Base-by-base conservation (phyloP, 202 grass and related monocot species). In the Zoysia matrella region DNA sequence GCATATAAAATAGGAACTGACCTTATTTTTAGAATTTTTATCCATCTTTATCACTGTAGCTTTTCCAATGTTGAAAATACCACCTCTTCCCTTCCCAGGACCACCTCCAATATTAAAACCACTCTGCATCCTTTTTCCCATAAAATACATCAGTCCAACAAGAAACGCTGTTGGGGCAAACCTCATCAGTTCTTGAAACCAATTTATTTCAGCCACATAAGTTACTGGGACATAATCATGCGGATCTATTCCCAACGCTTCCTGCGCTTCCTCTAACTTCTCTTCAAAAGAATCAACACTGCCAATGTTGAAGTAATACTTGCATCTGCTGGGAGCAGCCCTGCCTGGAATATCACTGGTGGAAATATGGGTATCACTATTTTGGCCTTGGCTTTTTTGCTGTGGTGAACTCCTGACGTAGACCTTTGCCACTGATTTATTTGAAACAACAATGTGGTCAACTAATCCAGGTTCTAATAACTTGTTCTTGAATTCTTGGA, bases 401-500 rank as follows among this genome's bases (percentile, higher is more conserved):
- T 72, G 81, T 70, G 92, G 77, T 63, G 88, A 44, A 85, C 48
- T 91, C 77, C 87, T 91, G 70, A 99, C 81, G 4, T 94, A 99
- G 60, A 99, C 91, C 76, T 95, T 99, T 53, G 96, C 96, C 65
- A 94, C 92, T 83, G 96, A 89, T 94, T 95, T 95, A 80, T 99
- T 94, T 54, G 96, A 88, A 68, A 99, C 80, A 75, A 96, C 93
- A 88, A 99, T 83, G 13, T 47, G 96, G 8, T 99, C 96, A 79
- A 99, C 96, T 82, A 99, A 89, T 73, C 96, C 93, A 85, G 89
- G 89, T 85, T 95, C 96, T 57, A 98, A 58, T 54, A 98, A 86
- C 86, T 98, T 98, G 62, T 98, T 98, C 83, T 92, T 98, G 92
- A 98, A 98, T 65, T 98, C 95, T 92, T 98, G 95, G 80, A 98